Evolutionary conservation across 2,329 filamentous ascomycete species (phyloP), one percentile per base, ranked within the genome.

Genomic region (Microdochium trichocladiopsis): DNA sequence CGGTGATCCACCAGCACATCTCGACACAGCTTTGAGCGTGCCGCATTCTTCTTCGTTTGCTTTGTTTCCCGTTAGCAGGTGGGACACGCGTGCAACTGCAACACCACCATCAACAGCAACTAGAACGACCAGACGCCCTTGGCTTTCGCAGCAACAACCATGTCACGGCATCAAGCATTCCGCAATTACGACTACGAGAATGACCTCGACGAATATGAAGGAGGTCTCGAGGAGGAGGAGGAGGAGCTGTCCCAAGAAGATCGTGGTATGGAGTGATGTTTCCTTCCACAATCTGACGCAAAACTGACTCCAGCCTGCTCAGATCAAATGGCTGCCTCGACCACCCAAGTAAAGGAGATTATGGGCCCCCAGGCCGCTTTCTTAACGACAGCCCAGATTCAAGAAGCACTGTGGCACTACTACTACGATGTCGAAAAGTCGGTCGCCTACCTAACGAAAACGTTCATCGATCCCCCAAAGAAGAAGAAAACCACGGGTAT

Each of bases 371-470:
- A 81, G 55, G 74, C 77, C 28, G 71, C 71, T 57, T 83, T 80
- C 55, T 76, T 86, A 60, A 79, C 76, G 33, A 71, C 68, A 47
- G 68, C 63, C 36, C 87, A 96, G 64, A 93, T 96, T 56, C 84
- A 95, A 66, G 93, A 97, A 55, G 82, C 92, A 0, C 71, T 99
- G 16, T 97, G 91, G 90, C 84, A 99, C 69, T 96, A 96, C 69
- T 97, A 93, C 68, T 97, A 92, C 66, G 92, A 99, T 62, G 77
- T 96, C 25, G 87, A 84, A 53, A 96, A 96, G 69, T 84, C 90
- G 1, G 86, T 95, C 36, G 77, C 80, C 52, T 96, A 95, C 64
- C 70, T 99, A 53, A 80, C 84, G 56, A 87, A 84, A 77, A 84
- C 76, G 28, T 80, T 74, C 57, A 72, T 82, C 58, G 68, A 72